phyloP scores from a whole-genome alignment of 768 basidiomycete genomes.

The Pleurotus sapidus region DNA sequence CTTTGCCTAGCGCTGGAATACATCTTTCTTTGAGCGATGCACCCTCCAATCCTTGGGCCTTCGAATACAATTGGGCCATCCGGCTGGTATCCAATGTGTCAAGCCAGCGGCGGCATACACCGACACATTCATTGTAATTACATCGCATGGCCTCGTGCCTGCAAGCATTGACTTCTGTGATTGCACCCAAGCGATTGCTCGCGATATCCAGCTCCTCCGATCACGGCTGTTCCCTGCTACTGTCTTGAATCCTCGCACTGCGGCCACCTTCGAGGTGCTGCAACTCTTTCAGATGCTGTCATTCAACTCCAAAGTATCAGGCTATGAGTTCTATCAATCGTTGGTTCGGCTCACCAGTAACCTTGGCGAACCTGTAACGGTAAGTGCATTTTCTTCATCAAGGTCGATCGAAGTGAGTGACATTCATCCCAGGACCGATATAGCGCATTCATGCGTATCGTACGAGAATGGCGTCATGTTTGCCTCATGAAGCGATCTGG shows the following conservation, averaged over 20 bases:
- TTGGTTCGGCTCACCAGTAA: too few species aligned
- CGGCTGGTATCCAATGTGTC: too few species aligned
- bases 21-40: background rate
- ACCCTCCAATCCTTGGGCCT: slow-evolving; percentile 11
- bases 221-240: slow-evolving; percentile 14
- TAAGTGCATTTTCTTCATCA: too few species aligned
- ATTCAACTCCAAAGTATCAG: slow-evolving; percentile 12
- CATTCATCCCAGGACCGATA: background rate
- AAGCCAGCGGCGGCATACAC: background rate
- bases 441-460: background rate
- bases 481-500: background rate
- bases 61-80: background rate
- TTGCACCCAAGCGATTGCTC: slow-evolving; percentile 4
- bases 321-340: background rate
- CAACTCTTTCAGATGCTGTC: slow-evolving; percentile 10
- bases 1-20: slow-evolving; percentile 11
- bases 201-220: slow-evolving; percentile 10
- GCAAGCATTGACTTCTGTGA: slow-evolving; percentile 13
- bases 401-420: too few species aligned
- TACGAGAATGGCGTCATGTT: background rate
- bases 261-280: slow-evolving; percentile 12
- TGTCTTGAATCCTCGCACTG: slow-evolving; percentile 7
- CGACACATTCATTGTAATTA: slow-evolving; percentile 10
- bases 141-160: background rate
- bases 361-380: too few species aligned